Conservation (phyloP, 192 early-diverging fungal species). For the Diversispora epigaea region DNA sequence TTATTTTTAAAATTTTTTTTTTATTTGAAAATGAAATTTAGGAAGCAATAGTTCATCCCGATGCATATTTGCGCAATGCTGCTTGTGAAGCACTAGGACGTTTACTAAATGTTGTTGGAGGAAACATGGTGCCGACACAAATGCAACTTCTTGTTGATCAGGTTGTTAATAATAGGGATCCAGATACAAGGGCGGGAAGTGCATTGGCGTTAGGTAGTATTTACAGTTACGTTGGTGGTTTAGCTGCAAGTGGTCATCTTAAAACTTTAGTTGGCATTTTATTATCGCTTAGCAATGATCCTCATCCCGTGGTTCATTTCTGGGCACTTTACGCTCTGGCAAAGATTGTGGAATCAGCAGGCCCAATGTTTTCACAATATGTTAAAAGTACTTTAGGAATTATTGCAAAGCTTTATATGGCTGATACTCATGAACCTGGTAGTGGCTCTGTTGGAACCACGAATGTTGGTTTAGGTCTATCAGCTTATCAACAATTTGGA, state of each 20-base stretch:
- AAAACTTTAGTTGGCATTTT: conserved; percentile 87
- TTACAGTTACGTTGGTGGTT: conserved; percentile 84
- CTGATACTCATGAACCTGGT: conserved; percentile 80
- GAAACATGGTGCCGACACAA: conserved; percentile 65
- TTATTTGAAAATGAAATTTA: conserved; percentile 26
- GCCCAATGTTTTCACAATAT: conserved; percentile 87
- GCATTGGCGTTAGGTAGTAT: conserved; percentile 87
- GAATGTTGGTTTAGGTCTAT: conserved; percentile 62
- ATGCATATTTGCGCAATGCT: conserved; percentile 68
- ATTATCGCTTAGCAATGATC: conserved; percentile 86
- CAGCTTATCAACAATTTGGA: conserved; percentile 73
- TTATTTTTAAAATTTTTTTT: background rate
- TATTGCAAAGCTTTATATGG: conserved; percentile 84
- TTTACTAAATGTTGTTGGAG: conserved; percentile 67
- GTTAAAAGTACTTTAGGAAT: conserved; percentile 85
- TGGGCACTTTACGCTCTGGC: conserved; percentile 89
- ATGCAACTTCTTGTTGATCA: conserved; percentile 79
- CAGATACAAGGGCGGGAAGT: conserved; percentile 91
- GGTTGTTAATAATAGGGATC: conserved; percentile 89
- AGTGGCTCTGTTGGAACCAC: conserved; percentile 63
- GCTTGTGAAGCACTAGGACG: conserved; percentile 83
- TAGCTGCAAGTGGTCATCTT: conserved; percentile 80
- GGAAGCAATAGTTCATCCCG: conserved; percentile 69
- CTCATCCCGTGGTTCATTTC: conserved; percentile 89
- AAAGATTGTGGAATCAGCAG: conserved; percentile 83